These are phyloP conservation scores for Punica granatum DNA, from an alignment of 345 rosid genomes.

Conservation along the genomic window DNA sequence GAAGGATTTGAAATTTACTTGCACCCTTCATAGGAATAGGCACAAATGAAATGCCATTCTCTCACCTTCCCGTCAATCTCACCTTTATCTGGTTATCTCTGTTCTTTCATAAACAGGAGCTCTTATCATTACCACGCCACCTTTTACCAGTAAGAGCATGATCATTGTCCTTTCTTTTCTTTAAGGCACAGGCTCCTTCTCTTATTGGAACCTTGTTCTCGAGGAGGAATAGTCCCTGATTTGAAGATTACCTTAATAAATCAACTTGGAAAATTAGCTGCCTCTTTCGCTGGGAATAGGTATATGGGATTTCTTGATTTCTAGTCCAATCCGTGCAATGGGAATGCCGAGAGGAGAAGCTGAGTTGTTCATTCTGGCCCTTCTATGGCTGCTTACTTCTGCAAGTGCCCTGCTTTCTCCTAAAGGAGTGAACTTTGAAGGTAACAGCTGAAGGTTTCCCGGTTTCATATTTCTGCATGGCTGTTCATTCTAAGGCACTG, in stretches of 20 bases:
- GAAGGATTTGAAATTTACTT: background rate
- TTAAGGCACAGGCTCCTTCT: background rate
- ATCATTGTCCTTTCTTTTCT: background rate
- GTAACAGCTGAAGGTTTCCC: slow-evolving; percentile 3
- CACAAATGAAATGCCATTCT: slow-evolving; percentile 1
- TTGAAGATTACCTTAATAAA: background rate
- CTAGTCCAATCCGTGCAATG: slow-evolving; percentile 2
- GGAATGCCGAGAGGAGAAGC: background rate
- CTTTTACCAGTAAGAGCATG: slow-evolving; percentile 6
- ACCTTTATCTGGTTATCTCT: background rate
- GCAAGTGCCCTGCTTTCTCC: slow-evolving; percentile 19
- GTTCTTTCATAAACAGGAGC: background rate
- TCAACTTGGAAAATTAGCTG: background rate
- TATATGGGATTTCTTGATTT: background rate
- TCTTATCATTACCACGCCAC: background rate
- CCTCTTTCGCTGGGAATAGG: background rate
- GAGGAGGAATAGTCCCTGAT: background rate
- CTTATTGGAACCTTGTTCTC: slow-evolving; percentile 1
- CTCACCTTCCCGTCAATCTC: background rate
- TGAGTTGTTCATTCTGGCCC: slow-evolving; percentile 2
- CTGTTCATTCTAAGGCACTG: background rate
- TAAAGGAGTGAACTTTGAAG: slow-evolving; percentile 22
- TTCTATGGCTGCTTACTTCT: slow-evolving; percentile 4
- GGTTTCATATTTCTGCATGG: slow-evolving; percentile 2
- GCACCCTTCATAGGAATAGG: background rate